Evolutionary conservation across 306 rosid species (phyloP), one percentile per base, ranked within the genome.

Genomic region (Gynostemma pentaphyllum): DNA sequence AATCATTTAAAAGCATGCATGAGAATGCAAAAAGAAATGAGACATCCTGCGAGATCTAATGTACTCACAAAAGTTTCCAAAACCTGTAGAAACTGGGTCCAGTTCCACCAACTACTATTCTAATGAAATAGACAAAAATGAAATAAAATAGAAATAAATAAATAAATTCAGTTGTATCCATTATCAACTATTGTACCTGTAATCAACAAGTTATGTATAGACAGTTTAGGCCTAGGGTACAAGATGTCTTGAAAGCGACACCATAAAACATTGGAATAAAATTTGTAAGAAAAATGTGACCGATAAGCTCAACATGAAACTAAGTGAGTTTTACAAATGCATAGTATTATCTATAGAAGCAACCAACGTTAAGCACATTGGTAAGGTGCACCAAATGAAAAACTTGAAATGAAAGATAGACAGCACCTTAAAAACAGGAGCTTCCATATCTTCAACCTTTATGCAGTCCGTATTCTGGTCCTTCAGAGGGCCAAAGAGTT

Each of bases 341-440:
- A 29, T 18, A n/a, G n/a, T n/a, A n/a, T n/a, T n/a, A n/a, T n/a
- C n/a, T 29, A 55, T 39, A 32, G 26, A 30, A 55, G n/a, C 22
- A 27, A 9, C 15, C 42, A 54, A n/a, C 13, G 18, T n/a, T 18
- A 18, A 30, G n/a, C 45, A 57, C 63, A 19, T 57, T 21, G 65
- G 46, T 37, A 37, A 12, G 37, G 32, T 12, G 47, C 47, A 36
- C 13, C 12, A 59, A 59, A 60, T 34, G 48, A 60, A 15, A 60
- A 22, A 18, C 22, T 60, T n/a, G 39, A 39, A 19, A 60, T 39
- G 49, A 60, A 60, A 39, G 57, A 39, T 66, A 62, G n/a, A 52
- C 51, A 48, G 61, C 68, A 89, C 97, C 97, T 86, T 89, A 78
- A 89, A 89, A 68, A 89, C 85, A 50, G 87, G 85, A 68, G 97